phyloP scores from a whole-genome alignment of 345 rosid genomes.

The Lepidium africanum region DNA sequence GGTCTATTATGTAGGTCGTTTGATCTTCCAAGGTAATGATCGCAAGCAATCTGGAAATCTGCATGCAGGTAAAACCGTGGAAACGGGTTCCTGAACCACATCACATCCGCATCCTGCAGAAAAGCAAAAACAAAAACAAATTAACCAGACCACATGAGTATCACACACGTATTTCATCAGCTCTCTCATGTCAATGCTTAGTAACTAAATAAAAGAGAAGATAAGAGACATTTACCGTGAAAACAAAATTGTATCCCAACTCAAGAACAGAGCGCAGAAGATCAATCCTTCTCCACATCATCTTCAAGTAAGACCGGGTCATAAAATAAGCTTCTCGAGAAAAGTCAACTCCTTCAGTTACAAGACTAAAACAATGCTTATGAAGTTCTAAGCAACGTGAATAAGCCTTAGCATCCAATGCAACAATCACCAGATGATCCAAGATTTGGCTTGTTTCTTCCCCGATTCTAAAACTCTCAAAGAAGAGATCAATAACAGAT shows the following conservation, averaged over 20 bases:
- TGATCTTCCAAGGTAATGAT: slow-evolving; percentile 56
- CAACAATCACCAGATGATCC: slow-evolving; percentile 65
- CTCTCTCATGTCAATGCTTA: background rate
- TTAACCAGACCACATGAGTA: slow-evolving; percentile 21
- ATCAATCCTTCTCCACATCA: slow-evolving; percentile 94
- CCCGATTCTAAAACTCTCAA: slow-evolving; percentile 71
- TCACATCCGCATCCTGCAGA: slow-evolving; percentile 80
- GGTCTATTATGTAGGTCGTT: slow-evolving; percentile 49
- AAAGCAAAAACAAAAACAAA: background rate
- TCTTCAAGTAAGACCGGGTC: slow-evolving; percentile 65
- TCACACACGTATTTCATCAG: background rate
- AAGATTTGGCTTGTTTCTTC: slow-evolving; percentile 46
- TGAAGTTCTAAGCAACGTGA: slow-evolving; percentile 45
- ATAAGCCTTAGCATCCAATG: slow-evolving; percentile 64
- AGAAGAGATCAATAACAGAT: slow-evolving; percentile 60
- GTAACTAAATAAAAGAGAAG: background rate
- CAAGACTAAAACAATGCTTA: slow-evolving; percentile 56
- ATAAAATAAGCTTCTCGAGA: slow-evolving; percentile 68
- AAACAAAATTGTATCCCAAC: slow-evolving; percentile 73
- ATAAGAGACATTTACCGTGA: slow-evolving; percentile 44
- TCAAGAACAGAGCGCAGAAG: slow-evolving; percentile 66
- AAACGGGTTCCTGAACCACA: slow-evolving; percentile 92
- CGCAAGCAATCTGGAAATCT: slow-evolving; percentile 91
- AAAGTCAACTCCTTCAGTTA: slow-evolving; percentile 64
- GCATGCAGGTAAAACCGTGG: slow-evolving; percentile 57